phyloP scores from a whole-genome alignment of 169 alveolate species.

The Plasmodium ovale region DNA sequence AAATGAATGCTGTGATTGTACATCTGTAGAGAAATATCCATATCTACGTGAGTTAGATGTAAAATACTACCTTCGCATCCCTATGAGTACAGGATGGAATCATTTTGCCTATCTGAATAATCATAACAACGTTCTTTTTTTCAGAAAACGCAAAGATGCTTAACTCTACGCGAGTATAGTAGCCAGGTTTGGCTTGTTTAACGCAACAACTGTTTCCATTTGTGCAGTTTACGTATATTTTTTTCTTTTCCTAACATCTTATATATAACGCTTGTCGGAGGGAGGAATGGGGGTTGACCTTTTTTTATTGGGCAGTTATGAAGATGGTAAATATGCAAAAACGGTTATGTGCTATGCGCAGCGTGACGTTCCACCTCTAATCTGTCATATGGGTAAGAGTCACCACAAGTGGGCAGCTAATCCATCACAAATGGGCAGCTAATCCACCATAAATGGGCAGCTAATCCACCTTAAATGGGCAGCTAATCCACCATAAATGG shows the following conservation, averaged over 20 bases:
- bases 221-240: too few species aligned
- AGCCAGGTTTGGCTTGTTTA: too few species aligned
- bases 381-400: too few species aligned
- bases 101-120: constrained; percentile 65
- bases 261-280: too few species aligned
- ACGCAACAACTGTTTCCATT: neutral
- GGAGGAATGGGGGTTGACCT: too few species aligned
- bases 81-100: constrained; percentile 76
- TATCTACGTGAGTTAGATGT: constrained; percentile 65
- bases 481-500: neutral
- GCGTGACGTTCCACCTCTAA: too few species aligned
- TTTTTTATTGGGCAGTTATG: too few species aligned
- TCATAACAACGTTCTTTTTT: constrained; percentile 68
- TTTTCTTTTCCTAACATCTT: too few species aligned
- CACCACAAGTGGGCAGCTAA: neutral
- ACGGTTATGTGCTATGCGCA: too few species aligned
- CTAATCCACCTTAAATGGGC: neutral
- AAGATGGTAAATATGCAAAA: too few species aligned
- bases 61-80: constrained; percentile 56
- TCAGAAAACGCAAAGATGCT: constrained; percentile 37
- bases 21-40: constrained; percentile 40
- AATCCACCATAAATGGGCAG: neutral
- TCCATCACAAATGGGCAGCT: neutral
- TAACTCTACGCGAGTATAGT: neutral
- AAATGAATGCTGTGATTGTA: constrained; percentile 28